phyloP scores from a whole-genome alignment of 192 early-diverging fungal species.

The Coemansia reversa region DNA sequence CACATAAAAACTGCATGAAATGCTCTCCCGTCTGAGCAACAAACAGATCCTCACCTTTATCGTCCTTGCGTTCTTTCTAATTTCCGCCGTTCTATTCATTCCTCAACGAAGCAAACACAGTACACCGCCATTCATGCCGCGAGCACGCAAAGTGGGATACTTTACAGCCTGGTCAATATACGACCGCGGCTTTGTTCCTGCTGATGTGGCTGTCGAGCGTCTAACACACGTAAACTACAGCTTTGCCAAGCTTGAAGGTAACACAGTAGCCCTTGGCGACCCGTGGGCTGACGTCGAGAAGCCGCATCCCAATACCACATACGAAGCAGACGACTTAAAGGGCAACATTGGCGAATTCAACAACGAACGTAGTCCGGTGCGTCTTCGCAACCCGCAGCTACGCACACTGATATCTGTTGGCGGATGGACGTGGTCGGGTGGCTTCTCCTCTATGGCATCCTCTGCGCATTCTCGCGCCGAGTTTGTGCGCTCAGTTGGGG shows the following conservation, averaged over 20 bases:
- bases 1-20: background rate
- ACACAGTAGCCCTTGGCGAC: constrained; percentile 67
- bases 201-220: constrained; percentile 62
- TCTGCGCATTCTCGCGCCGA: constrained; percentile 49
- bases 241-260: constrained; percentile 71
- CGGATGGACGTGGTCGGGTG: constrained; percentile 73
- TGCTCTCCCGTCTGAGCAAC: background rate
- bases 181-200: constrained; percentile 63
- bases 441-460: constrained; percentile 66
- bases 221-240: constrained; percentile 80
- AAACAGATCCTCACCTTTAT: constrained; percentile 11
- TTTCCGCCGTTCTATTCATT: constrained; percentile 29
- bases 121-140: constrained; percentile 14
- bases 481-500: constrained; percentile 60
- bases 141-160: constrained; percentile 53
- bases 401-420: constrained; percentile 74
- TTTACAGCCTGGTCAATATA: constrained; percentile 69
- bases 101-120: constrained; percentile 5
- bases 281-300: constrained; percentile 80
- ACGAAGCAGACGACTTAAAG: constrained; percentile 61
- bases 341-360: constrained; percentile 67
- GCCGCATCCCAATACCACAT: constrained; percentile 45
- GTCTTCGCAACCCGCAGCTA: constrained; percentile 62
- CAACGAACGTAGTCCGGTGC: constrained; percentile 49
- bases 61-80: constrained; percentile 18